These are phyloP conservation scores for Colletotrichum somersetense DNA, from an alignment of 2,329 filamentous ascomycete genomes.

Conservation along the genomic window DNA sequence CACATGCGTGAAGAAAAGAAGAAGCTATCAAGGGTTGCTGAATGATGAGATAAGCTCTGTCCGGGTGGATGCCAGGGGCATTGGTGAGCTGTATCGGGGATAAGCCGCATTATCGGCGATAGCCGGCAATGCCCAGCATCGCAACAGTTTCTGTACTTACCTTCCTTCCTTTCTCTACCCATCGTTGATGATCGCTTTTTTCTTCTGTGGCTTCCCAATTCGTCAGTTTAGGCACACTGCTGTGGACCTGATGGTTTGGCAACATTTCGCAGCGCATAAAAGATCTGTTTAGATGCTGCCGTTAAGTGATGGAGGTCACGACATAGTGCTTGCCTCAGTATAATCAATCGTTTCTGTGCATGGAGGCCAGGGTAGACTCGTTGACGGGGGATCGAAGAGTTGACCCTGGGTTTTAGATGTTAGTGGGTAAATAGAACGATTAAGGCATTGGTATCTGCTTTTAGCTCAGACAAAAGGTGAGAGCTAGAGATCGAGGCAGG, in stretches of 20 bases:
- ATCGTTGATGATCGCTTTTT: background rate
- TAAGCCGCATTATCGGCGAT: too few species aligned
- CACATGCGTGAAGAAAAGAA: too few species aligned
- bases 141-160: slow-evolving; percentile 18
- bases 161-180: slow-evolving; percentile 24
- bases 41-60: too few species aligned
- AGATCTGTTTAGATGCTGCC: accelerated
- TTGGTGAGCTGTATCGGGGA: too few species aligned
- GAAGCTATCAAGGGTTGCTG: too few species aligned
- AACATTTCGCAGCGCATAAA: background rate
- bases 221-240: background rate
- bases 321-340: background rate
- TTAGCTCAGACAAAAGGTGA: slow-evolving; percentile 20
- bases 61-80: too few species aligned
- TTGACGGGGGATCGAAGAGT: background rate
- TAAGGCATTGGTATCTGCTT: background rate
- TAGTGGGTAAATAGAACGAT: background rate
- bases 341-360: background rate
- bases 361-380: background rate
- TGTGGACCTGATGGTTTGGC: background rate
- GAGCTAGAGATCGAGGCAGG: background rate
- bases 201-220: background rate
- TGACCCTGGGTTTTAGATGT: background rate
- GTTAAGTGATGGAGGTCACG: too few species aligned
- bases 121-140: too few species aligned